Evolutionary conservation across 495 filamentous ascomycete species (phyloP).

Genomic region (Cetradonia linearis): DNA sequence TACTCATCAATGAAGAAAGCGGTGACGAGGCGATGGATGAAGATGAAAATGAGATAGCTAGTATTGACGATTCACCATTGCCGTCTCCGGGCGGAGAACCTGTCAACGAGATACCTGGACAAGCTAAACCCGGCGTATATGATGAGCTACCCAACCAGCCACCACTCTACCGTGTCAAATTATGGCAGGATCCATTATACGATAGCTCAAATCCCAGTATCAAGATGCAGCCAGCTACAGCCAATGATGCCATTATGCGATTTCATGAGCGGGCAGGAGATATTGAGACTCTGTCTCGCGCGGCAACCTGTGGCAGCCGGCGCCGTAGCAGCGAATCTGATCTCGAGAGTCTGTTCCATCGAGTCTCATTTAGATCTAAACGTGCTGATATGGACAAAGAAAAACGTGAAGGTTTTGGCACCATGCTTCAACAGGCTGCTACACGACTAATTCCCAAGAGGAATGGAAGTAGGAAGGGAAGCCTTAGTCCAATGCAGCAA

Average conservation of each 20-base stretch:
- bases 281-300: conserved; percentile 45
- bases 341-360: conserved; percentile 53
- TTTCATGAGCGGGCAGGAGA: conserved; percentile 37
- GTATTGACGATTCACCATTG: conserved; percentile 26
- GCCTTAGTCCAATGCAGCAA: conserved; percentile 29
- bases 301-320: conserved; percentile 65
- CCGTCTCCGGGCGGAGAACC: conserved; percentile 31
- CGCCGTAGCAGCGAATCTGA: conserved; percentile 50
- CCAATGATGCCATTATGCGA: conserved; percentile 38
- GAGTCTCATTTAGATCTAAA: conserved; percentile 45
- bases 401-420: conserved; percentile 32
- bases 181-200: conserved; percentile 37
- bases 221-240: conserved; percentile 36
- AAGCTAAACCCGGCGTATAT: conserved; percentile 22
- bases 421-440: conserved; percentile 35
- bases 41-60: conserved; percentile 25
- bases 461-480: conserved; percentile 40
- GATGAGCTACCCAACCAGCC: conserved; percentile 23
- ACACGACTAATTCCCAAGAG: conserved; percentile 47
- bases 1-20: conserved; percentile 39
- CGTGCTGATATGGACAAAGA: conserved; percentile 31
- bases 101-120: conserved; percentile 27
- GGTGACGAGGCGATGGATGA: conserved; percentile 31
- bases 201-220: conserved; percentile 29
- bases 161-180: conserved; percentile 32